phyloP scores from a whole-genome alignment of 164 flowering plant genomes.

The Sextonia rubra region DNA sequence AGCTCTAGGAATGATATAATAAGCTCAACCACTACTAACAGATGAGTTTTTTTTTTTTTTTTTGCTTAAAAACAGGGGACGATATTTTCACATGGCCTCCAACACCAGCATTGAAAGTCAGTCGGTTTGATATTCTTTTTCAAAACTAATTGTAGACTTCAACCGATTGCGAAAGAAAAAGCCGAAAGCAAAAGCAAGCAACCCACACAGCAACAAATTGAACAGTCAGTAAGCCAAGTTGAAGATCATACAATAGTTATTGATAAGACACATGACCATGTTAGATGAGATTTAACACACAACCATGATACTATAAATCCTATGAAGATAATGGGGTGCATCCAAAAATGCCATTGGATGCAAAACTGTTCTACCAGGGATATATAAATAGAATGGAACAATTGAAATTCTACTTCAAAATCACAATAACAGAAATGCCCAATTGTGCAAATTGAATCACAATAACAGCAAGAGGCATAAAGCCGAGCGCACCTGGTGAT shows the following conservation, averaged over 20 bases:
- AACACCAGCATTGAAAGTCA: no score
- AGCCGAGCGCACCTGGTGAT: conserved; percentile 63
- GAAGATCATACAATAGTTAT: background rate
- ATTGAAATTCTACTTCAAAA: no score
- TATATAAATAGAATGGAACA: no score
- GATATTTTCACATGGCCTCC: no score
- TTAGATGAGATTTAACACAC: no score
- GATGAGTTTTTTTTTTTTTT: no score
- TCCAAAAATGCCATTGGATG: background rate
- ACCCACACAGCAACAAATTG: background rate
- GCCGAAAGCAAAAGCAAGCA: no score
- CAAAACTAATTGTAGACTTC: background rate
- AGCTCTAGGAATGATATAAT: no score
- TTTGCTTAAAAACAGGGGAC: no score
- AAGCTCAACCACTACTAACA: no score
- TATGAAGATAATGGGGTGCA: background rate
- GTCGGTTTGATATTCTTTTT: background rate
- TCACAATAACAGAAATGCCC: background rate
- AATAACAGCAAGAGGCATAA: background rate
- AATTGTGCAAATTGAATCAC: background rate
- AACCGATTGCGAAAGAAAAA: background rate
- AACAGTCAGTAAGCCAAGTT: background rate
- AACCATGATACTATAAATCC: no score
- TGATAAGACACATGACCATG: no score
- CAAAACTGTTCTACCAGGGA: background rate